Base-by-base conservation (phyloP, 83 land plant species). In the Thuja plicata region DNA sequence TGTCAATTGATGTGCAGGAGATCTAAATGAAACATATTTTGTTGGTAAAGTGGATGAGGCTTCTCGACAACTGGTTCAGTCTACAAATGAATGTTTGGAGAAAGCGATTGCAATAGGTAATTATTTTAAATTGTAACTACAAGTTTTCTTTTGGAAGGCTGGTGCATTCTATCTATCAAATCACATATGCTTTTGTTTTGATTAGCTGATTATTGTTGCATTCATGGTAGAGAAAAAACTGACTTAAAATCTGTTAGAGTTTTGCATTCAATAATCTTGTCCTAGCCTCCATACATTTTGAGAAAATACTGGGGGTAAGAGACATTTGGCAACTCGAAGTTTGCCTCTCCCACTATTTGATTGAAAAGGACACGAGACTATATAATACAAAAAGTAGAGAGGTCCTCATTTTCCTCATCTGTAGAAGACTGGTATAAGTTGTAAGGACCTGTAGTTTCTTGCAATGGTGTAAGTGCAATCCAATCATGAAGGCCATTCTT, bases 31-130 rank as follows among this genome's bases (percentile, higher is more conserved):
- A 86, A 98, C 99, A 50, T 98, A 81, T 88, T 94, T 98, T 89
- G 99, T 98, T 66, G 99, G 99, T 41, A 92, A 98, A 88, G 97
- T 97, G 55, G 99, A 98, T 91, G 95, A 96, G 86, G 95, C 87
- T 70, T 96, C 99, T 83, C 88, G 90, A 80, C 94, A 91, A 43
- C 93, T 98, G 73, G 97, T 98, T 27, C 97, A 91, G 71, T 94
- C 94, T 90, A 98, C 99, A 41, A 97, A 97, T 87, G 99, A 98
- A 88, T 98, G 99, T 92, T 89, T 98, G 89, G 99, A 97, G 88
- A 98, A 98, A 91, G 97, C 99, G 41, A 97, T 98, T 86, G 89
- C 99, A 48, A 94, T 96, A 84, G 99, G 99, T 96, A 90, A 86
- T 88, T 89, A 70, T 62, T 35, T 76, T 32, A 34, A 13, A 76